phyloP scores from a whole-genome alignment of 2,329 filamentous ascomycete genomes.

The Coniochaeta hoffmannii region DNA sequence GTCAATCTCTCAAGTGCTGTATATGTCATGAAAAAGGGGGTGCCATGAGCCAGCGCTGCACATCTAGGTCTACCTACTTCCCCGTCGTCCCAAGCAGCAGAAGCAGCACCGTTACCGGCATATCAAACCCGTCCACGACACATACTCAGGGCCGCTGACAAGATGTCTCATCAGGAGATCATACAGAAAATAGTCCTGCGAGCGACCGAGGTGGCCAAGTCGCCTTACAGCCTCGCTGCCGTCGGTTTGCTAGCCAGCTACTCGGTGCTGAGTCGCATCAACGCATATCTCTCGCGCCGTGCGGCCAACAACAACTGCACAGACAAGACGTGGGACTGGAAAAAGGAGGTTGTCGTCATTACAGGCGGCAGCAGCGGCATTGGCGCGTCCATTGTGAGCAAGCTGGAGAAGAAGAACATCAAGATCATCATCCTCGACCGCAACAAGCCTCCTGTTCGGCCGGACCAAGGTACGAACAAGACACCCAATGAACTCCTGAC shows the following conservation, averaged over 20 bases:
- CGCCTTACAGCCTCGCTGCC: background rate
- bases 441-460: background rate
- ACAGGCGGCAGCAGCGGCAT: slow-evolving; percentile 37
- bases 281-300: background rate
- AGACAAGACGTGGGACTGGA: slow-evolving; percentile 24
- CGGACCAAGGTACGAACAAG: background rate
- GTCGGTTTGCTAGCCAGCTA: background rate
- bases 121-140: background rate
- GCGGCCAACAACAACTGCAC: slow-evolving; percentile 13
- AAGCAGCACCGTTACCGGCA: background rate
- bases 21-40: background rate
- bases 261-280: background rate
- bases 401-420: slow-evolving; percentile 19
- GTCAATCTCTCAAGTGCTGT: too few relatives aligned
- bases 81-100: background rate
- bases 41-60: background rate
- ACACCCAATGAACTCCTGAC: background rate
- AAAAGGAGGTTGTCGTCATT: slow-evolving; percentile 32
- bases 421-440: slow-evolving; percentile 25
- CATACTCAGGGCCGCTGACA: background rate
- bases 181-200: background rate
- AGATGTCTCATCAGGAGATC: background rate
- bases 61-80: too few relatives aligned
- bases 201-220: background rate
- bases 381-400: slow-evolving; percentile 26